phyloP scores from a whole-genome alignment of 257 asterid species.

The Solanum clarkiae region DNA sequence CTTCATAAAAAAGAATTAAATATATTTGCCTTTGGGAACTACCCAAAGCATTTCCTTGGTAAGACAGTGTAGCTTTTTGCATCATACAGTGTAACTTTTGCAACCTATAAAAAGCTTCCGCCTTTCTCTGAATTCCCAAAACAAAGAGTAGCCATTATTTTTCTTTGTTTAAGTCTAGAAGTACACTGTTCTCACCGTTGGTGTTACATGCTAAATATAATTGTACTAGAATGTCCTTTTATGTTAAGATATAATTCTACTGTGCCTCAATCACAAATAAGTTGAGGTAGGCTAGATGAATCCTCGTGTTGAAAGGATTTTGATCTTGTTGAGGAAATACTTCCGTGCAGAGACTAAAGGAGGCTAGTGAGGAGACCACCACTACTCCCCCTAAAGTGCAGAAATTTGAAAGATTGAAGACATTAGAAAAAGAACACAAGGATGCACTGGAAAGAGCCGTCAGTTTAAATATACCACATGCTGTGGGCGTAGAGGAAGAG shows the following conservation, averaged over 20 bases:
- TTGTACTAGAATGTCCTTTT: neutral
- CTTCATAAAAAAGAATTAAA: neutral
- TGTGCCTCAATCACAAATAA: neutral
- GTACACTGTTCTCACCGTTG: neutral
- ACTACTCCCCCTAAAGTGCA: constrained; percentile 61
- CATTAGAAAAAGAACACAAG: constrained; percentile 79
- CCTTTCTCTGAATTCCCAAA: neutral
- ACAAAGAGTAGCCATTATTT: neutral
- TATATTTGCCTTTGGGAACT: neutral
- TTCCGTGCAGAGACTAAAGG: constrained; percentile 42
- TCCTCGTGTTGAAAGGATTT: neutral
- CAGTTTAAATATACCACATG: constrained; percentile 83
- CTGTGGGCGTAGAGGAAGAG: constrained; percentile 24
- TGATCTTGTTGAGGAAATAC: neutral
- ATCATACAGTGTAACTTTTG: neutral
- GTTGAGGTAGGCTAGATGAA: neutral
- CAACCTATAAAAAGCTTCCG: neutral
- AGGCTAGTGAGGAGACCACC: constrained; percentile 19
- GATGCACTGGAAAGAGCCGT: constrained; percentile 92
- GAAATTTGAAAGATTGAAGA: constrained; percentile 46
- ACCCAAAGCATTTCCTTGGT: neutral
- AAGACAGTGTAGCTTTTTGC: neutral
- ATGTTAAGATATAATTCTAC: neutral
- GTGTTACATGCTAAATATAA: neutral
- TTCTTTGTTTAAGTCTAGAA: neutral